phyloP scores from a whole-genome alignment of 2,329 filamentous ascomycete genomes.

The Xylaria multiplex region DNA sequence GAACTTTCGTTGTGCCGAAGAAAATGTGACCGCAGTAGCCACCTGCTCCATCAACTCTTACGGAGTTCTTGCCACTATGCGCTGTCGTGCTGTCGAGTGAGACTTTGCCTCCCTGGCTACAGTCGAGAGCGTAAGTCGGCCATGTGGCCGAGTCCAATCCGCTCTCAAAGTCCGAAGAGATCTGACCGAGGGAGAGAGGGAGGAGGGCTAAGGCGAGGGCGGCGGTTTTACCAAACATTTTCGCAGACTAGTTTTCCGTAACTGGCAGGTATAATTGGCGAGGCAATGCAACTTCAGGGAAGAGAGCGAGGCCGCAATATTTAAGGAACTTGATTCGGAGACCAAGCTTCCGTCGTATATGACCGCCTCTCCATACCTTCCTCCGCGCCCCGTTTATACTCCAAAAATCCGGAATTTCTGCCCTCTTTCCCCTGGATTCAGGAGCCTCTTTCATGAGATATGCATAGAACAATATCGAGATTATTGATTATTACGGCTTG shows the following conservation, averaged over 20 bases:
- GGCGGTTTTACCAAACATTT: conserved; percentile 57
- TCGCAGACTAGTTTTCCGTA: conserved; percentile 21
- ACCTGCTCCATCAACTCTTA: conserved; percentile 62
- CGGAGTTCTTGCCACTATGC: conserved; percentile 65
- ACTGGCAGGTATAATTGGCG: not conserved
- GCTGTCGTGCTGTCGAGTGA: conserved; percentile 65
- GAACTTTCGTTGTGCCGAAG: conserved; percentile 67
- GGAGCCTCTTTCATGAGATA: not conserved
- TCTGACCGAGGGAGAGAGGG: conserved; percentile 61
- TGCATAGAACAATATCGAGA: not conserved
- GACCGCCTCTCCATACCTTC: conserved; percentile 23
- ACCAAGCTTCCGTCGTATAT: conserved; percentile 39
- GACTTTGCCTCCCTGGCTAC: conserved; percentile 67
- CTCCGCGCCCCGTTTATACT: conserved; percentile 29
- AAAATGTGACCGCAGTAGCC: conserved; percentile 70
- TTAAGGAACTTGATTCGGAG: conserved; percentile 44
- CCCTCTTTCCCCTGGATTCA: conserved; percentile 28
- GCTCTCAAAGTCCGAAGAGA: conserved; percentile 66
- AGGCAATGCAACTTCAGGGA: conserved; percentile 13
- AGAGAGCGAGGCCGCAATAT: conserved; percentile 39
- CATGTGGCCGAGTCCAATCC: conserved; percentile 67
- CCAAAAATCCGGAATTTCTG: conserved; percentile 35
- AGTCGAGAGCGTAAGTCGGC: conserved; percentile 68
- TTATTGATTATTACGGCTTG: not conserved
- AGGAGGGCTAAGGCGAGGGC: conserved; percentile 59